Evolutionary conservation across 1,139 yeast genomes (phyloP), one percentile per base, ranked within the genome.

Genomic region (Candida pseudocylindracea): DNA sequence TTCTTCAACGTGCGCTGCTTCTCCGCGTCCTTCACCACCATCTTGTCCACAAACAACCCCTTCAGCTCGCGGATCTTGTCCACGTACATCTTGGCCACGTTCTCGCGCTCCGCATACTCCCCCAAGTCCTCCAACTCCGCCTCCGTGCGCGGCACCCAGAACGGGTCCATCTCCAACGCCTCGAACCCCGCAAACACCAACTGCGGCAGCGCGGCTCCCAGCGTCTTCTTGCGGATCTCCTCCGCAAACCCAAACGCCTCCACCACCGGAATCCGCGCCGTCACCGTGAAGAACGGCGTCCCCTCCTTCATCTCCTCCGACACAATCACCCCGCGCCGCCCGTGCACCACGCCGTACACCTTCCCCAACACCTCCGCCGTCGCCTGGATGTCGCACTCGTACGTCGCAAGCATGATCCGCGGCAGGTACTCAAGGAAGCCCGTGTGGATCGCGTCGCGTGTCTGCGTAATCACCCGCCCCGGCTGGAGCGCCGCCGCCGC

Each of bases 131-230:
- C 98, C 33, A 88, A 54, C 48, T 91, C 98, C 49, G 83, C 96
- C 44, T 80, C 95, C 0, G 98, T 91, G 7, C 88, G 80, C n/a
- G 99, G 98, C 10, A 88, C 93, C 99, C 99, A 91, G 60, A 76
- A 91, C 29, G 99, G 99, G 55, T 91, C 96, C 41, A 78, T 68
- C 39, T 81, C 93, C 33, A 85, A 65, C 39, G 73, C 57, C 44
- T 83, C 92, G 49, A 67, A 91, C 2, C 98, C 98, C 31, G 76
- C 67, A 46, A 88, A 88, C 7, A 85, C 80, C 37, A 91, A 60
- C 51, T 88, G 98, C 0, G 98, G 98, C 45, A 81, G 78, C 3
- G 98, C 98, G 5, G 95, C 93, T 35, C 99, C 99, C 1, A 94
- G 79, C 0, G 98, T 85, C 43, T 70, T 69, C 54, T 83, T 88